Conservation (phyloP, 2,329 filamentous ascomycete genomes). For the Penicillium sp. region DNA sequence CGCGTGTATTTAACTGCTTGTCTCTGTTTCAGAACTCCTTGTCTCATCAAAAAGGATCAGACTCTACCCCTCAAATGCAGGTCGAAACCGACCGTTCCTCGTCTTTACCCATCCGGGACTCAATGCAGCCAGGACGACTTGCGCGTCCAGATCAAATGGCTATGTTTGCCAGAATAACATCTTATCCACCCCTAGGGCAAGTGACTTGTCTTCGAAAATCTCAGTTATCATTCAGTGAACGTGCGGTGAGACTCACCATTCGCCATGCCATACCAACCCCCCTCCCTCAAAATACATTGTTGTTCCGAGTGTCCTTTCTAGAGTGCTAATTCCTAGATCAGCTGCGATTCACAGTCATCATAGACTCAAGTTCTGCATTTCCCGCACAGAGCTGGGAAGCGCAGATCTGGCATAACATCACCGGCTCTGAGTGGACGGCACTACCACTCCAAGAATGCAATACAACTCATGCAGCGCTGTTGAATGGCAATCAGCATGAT, state of each 20-base stretch:
- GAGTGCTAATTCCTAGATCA: conserved; percentile 19
- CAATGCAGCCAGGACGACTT: conserved; percentile 31
- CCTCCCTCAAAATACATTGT: too few relatives aligned
- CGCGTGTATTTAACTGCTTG: too few relatives aligned
- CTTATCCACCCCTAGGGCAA: conserved; percentile 74
- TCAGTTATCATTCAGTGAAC: conserved; percentile 28
- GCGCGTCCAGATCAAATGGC: conserved; percentile 44
- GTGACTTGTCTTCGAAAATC: conserved; percentile 60
- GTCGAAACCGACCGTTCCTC: conserved; percentile 15
- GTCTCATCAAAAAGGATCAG: not conserved
- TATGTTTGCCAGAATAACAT: conserved; percentile 58
- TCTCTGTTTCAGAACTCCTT: too few relatives aligned
- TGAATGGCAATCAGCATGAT: conserved; percentile 22
- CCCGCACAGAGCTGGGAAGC: conserved; percentile 67
- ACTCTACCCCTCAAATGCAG: conserved; percentile 15
- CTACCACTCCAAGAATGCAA: conserved; percentile 53
- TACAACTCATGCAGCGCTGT: conserved; percentile 29
- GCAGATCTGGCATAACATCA: conserved; percentile 71
- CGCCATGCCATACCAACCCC: not conserved
- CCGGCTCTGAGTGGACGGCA: conserved; percentile 60
- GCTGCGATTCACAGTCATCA: conserved; percentile 66
- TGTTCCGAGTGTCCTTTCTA: too few relatives aligned
- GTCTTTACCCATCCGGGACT: conserved; percentile 23
- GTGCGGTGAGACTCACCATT: conserved; percentile 25
- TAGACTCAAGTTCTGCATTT: conserved; percentile 63